Conservation (phyloP, 768 basidiomycete genomes). For the Naematelia encephala region DNA sequence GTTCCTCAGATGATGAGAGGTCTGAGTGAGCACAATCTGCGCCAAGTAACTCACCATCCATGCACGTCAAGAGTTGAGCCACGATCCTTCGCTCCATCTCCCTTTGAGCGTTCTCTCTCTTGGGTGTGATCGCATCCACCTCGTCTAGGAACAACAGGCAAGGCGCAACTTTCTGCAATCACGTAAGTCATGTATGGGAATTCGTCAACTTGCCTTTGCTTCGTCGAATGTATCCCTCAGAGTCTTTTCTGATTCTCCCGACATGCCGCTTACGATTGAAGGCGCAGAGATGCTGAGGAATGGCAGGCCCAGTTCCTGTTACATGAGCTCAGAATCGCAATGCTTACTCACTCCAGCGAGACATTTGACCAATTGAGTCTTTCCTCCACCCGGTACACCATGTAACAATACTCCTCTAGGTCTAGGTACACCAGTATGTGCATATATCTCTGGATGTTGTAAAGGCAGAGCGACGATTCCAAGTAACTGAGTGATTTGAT, state of each 20-base stretch:
- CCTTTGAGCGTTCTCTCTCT: slow-evolving; percentile 93
- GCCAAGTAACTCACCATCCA: slow-evolving; percentile 73
- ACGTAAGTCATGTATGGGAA: too few relatives aligned
- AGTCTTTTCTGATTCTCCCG: slow-evolving; percentile 96
- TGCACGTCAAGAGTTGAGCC: slow-evolving; percentile 94
- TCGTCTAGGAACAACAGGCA: slow-evolving; percentile 96
- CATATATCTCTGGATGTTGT: slow-evolving; percentile 90
- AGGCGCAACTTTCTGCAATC: slow-evolving; percentile 71
- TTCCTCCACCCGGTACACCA: slow-evolving; percentile 96
- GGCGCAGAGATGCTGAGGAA: slow-evolving; percentile 95
- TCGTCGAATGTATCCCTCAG: slow-evolving; percentile 95
- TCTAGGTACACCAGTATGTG: slow-evolving; percentile 86
- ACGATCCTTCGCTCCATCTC: slow-evolving; percentile 99
- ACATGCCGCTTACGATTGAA: slow-evolving; percentile 95
- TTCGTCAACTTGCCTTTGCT: slow-evolving; percentile 66
- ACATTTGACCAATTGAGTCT: slow-evolving; percentile 89
- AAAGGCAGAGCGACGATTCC: slow-evolving; percentile 96
- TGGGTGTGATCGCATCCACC: slow-evolving; percentile 95
- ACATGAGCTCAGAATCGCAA: slow-evolving; percentile 4
- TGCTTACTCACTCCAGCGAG: slow-evolving; percentile 75
- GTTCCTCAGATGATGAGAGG: slow-evolving; percentile 83
- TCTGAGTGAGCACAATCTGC: slow-evolving; percentile 56
- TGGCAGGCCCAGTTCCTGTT: slow-evolving; percentile 81
- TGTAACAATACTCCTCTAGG: slow-evolving; percentile 88
- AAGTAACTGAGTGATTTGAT: slow-evolving; percentile 84